Conservation (phyloP, 2,329 filamentous ascomycete genomes). For the Davidsoniella australis region DNA sequence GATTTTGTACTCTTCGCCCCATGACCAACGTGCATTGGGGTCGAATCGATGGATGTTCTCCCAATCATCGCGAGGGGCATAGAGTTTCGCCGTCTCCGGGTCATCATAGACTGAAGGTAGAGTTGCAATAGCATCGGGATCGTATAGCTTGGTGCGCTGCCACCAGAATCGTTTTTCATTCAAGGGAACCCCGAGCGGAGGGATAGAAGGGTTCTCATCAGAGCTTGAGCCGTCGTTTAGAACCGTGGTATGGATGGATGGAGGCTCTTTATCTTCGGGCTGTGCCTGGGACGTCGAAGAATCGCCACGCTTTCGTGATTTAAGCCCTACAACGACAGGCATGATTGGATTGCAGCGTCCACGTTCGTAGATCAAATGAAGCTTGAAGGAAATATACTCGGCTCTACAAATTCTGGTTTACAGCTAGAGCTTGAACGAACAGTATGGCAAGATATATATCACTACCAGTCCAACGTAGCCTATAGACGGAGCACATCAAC, state of each 20-base stretch:
- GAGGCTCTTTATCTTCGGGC: neutral
- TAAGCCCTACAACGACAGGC: neutral
- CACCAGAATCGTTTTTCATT: slow-evolving; percentile 20
- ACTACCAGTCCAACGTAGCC: no score
- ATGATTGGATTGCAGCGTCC: neutral
- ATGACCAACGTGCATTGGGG: slow-evolving; percentile 26
- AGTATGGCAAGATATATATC: no score
- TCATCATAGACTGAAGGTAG: slow-evolving; percentile 24
- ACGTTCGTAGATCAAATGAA: no score
- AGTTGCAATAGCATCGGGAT: slow-evolving; percentile 21
- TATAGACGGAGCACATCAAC: no score
- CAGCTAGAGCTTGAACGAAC: no score
- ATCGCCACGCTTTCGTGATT: neutral
- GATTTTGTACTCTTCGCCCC: slow-evolving; percentile 22
- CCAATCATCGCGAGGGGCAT: slow-evolving; percentile 19
- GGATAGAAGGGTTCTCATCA: slow-evolving; percentile 1
- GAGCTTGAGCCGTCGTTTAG: slow-evolving; percentile 2
- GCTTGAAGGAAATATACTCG: no score
- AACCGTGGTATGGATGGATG: neutral
- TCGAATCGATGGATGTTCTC: slow-evolving; percentile 31
- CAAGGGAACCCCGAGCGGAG: slow-evolving; percentile 18
- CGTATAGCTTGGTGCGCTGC: slow-evolving; percentile 15
- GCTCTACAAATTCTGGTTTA: no score
- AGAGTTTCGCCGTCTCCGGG: slow-evolving; percentile 20
- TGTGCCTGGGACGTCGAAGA: neutral